Conservation (phyloP, 202 grass and related monocot genomes). For the Saccharum hybrid region DNA sequence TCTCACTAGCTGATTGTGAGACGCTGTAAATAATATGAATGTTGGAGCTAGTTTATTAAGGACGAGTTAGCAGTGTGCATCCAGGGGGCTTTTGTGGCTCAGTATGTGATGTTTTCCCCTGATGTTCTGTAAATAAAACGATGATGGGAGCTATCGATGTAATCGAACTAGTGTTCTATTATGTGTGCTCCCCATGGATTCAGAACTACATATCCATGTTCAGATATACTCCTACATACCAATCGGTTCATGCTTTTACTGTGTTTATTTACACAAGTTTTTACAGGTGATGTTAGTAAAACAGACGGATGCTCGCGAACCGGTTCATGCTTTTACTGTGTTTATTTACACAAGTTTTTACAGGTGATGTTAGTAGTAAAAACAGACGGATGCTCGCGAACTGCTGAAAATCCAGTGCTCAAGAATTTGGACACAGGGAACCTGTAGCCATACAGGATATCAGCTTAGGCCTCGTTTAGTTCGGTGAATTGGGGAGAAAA, state of each 20-base stretch:
- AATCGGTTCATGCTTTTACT: background rate
- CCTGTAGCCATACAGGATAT: no score
- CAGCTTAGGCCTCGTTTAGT: background rate
- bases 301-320: background rate
- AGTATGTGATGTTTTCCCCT: conserved; percentile 54
- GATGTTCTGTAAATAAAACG: conserved; percentile 49
- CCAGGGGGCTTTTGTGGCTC: conserved; percentile 66
- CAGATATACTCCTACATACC: background rate
- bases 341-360: background rate
- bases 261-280: background rate
- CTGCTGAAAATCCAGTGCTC: background rate
- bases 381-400: background rate
- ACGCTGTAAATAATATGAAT: conserved; percentile 50
- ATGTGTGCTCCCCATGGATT: background rate
- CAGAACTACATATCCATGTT: background rate
- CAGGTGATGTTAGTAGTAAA: background rate
- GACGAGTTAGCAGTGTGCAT: conserved; percentile 49
- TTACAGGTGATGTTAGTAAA: background rate
- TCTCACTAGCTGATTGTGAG: conserved; percentile 50
- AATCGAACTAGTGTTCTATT: conserved; percentile 17
- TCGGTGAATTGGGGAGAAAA: no score
- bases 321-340: background rate
- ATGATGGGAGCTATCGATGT: background rate
- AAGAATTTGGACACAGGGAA: background rate
- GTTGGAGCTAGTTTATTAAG: conserved; percentile 43